These are phyloP conservation scores for Melanomma pulvis-pyrius DNA, from an alignment of 495 filamentous ascomycete species.

Conservation along the genomic window DNA sequence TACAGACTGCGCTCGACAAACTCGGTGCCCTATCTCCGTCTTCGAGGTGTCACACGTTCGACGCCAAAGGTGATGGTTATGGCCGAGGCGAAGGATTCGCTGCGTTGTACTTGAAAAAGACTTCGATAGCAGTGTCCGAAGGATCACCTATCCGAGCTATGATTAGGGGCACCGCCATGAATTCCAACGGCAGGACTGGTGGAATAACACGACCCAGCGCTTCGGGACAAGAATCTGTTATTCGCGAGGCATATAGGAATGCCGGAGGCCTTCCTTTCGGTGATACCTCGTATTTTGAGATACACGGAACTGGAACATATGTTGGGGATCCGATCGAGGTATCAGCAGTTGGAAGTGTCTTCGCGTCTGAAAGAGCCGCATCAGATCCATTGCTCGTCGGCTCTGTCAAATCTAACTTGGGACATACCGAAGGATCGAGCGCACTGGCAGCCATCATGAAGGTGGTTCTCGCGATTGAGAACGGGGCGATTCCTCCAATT, in stretches of 20 bases:
- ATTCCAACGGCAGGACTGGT: slow-evolving; percentile 38
- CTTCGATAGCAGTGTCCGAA: slow-evolving; percentile 45
- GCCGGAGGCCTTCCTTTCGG: slow-evolving; percentile 42
- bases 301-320: slow-evolving; percentile 50
- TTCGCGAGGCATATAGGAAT: slow-evolving; percentile 37
- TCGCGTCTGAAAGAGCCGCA: slow-evolving; percentile 48
- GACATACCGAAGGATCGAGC: slow-evolving; percentile 43
- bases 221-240: slow-evolving; percentile 34
- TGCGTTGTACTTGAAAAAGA: slow-evolving; percentile 47
- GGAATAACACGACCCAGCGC: slow-evolving; percentile 24
- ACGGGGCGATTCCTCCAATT: slow-evolving; percentile 35
- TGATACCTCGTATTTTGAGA: slow-evolving; percentile 45
- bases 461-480: slow-evolving; percentile 37
- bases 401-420: slow-evolving; percentile 45
- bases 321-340: slow-evolving; percentile 51
- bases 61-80: slow-evolving; percentile 29
- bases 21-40: slow-evolving; percentile 22
- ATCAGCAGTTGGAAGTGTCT: slow-evolving; percentile 36
- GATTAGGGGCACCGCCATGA: slow-evolving; percentile 45
- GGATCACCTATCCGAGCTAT: slow-evolving; percentile 47
- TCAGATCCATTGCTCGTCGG: slow-evolving; percentile 26
- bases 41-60: slow-evolving; percentile 28
- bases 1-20: background rate
- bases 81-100: slow-evolving; percentile 38
- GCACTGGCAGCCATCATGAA: slow-evolving; percentile 44